Base-by-base conservation (phyloP, 805 yeast genomes). In the Alloascoidea hylecoeti region DNA sequence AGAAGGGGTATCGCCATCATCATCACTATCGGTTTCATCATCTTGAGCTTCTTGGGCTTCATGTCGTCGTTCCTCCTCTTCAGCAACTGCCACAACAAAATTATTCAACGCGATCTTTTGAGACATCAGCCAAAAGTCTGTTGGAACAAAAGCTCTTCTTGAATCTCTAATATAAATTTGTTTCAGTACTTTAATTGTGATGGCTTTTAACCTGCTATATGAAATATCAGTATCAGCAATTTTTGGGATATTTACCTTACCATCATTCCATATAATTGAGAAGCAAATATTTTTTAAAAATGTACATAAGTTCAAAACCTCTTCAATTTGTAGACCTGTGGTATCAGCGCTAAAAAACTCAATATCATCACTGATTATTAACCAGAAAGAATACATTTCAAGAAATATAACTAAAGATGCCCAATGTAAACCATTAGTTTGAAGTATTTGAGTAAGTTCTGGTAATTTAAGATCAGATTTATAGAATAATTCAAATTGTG, bases 121-220 rank as follows among this genome's bases (percentile, higher is more conserved):
- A 42, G 39, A 51, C 51, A 36, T 68, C 46, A 35, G 59, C 94
- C 94, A 84, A 44, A 77, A 69, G 2, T 55, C 58, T 2, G 53
- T 51, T 0, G 63, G 63, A 17, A 80, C 54, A 33, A 78, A 63
- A 2, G 60, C 53, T 39, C 80, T 56, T 37, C 89, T 62, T n/a
- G 78, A 59, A 46, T 83, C 79, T 38, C 81, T 70, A 40, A 70
- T 49, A 50, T 80, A 76, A 1, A 83, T 52, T 50, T 79, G 88
- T 38, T 77, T 70, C 38, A 80, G 53, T 2, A 80, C 63, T 17
- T 64, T 58, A n/a, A 75, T 50, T 0, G 79, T 58, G 1, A 67
- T 49, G 3, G 49, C 50, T 38, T 57, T 53, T 23, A 61, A 40
- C 4, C 41, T 38, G 1, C 39, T 38, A 19, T 48, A 42, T 12